Evolutionary conservation across 2,329 filamentous ascomycete genomes (phyloP), one percentile per base, ranked within the genome.

Genomic region (Exophiala sideris): DNA sequence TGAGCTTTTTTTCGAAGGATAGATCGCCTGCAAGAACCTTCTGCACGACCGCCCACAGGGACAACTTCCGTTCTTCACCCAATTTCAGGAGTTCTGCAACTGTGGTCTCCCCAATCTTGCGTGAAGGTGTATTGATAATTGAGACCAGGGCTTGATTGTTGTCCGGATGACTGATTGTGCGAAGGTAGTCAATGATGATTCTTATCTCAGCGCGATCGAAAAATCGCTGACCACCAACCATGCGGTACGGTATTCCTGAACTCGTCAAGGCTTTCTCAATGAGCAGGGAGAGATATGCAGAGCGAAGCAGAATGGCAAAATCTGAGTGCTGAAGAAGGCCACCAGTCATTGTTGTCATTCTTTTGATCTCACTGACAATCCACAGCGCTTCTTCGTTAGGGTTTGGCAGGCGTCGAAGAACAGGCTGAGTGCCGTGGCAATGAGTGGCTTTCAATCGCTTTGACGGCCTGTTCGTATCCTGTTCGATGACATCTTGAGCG

Each of bases 161-260:
- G 42, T 88, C 81, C 1, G 91, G 89, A 58, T 95, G 87, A 65
- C 89, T 83, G 32, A 96, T 84, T 3, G 95, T 86, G 32, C 91
- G 83, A 11, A 97, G 76, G 67, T 99, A 97, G 67, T 96, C 91
- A 3, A 97, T 72, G 0, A 97, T 69, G 5, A 90, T 79, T 69
- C 94, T 95, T 66, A 97, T 87, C 68, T 99, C 92, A 2, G 84
- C 81, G 48, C 94, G 84, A 62, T 99, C 94, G 65, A 95, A 97
- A 68, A 99, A 99, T 54, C 89, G 88, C 58, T 84, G 83, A 1
- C 94, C 92, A 64, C 87, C 92, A 48, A 97, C 86, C 91, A 97
- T 96, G 46, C 85, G 85, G 70, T 97, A 99, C 0, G 91, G 81
- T 38, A 97, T 84, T 1, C 91, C 90, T 9, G 84, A 83, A 64